Evolutionary conservation across 495 filamentous ascomycete species (phyloP).

Genomic region (Aspergillus conjunctus): DNA sequence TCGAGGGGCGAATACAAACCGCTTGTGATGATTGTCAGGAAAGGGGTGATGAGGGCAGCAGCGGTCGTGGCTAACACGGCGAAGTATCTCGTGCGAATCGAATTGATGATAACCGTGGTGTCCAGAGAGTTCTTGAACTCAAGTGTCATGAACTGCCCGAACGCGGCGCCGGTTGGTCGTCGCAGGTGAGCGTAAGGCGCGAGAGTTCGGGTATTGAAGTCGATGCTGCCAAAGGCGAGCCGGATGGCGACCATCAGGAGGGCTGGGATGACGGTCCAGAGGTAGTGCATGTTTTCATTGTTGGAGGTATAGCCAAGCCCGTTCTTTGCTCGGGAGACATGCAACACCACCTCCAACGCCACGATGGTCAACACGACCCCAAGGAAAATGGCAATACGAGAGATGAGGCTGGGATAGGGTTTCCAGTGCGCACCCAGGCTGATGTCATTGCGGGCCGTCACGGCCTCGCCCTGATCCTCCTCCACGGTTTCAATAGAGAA

Average conservation of each 20-base stretch:
- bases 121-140: background rate
- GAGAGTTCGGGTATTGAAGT: background rate
- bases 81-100: background rate
- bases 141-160: background rate
- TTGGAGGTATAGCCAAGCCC: background rate
- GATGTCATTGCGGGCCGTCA: background rate
- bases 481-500: background rate
- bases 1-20: background rate
- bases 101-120: background rate
- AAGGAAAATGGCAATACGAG: background rate
- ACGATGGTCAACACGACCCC: background rate
- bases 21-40: background rate
- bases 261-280: background rate
- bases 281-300: background rate
- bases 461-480: background rate
- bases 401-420: background rate
- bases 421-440: background rate
- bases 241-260: background rate
- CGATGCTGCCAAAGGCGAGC: background rate
- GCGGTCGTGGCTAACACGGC: background rate
- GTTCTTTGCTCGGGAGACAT: background rate
- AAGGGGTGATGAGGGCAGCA: background rate
- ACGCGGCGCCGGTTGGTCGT: background rate
- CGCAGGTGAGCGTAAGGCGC: background rate
- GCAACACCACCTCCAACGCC: background rate